Evolutionary conservation across 306 rosid species (phyloP).

Genomic region (Glycine soja): DNA sequence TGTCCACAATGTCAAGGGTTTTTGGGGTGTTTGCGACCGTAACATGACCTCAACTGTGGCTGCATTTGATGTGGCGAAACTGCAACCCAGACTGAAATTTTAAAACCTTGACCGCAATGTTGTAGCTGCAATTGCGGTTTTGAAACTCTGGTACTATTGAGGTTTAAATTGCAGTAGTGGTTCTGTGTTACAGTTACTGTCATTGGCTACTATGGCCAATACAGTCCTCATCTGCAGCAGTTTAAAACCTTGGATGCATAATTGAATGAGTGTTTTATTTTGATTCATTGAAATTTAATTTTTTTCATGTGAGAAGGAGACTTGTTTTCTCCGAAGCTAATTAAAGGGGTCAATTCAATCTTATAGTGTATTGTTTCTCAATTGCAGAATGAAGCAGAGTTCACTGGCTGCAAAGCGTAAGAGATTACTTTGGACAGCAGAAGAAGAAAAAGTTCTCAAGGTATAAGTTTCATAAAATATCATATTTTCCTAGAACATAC

Average conservation of each 20-base stretch:
- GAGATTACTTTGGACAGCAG: constrained; percentile 50
- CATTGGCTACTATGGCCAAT: not conserved
- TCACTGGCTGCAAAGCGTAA: constrained; percentile 27
- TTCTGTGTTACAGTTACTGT: not conserved
- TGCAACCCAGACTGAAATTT: not conserved
- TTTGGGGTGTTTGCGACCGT: not conserved
- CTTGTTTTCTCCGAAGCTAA: not conserved
- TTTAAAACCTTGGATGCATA: not conserved
- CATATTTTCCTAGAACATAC: not conserved
- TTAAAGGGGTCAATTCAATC: not conserved
- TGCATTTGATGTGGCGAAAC: no score
- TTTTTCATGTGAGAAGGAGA: not conserved
- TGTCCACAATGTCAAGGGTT: no score
- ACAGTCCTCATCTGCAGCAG: not conserved
- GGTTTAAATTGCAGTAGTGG: not conserved
- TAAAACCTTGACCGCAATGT: no score
- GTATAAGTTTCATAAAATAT: constrained; percentile 31
- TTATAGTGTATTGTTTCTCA: constrained; percentile 25
- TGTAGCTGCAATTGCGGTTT: not conserved
- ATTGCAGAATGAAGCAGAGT: constrained; percentile 34
- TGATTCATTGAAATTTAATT: not conserved
- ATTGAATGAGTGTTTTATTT: not conserved
- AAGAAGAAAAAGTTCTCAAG: constrained; percentile 55
- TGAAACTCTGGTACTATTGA: not conserved
- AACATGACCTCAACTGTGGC: no score